These are phyloP conservation scores for Sindora glabra DNA, from an alignment of 306 rosid genomes.

Conservation along the genomic window DNA sequence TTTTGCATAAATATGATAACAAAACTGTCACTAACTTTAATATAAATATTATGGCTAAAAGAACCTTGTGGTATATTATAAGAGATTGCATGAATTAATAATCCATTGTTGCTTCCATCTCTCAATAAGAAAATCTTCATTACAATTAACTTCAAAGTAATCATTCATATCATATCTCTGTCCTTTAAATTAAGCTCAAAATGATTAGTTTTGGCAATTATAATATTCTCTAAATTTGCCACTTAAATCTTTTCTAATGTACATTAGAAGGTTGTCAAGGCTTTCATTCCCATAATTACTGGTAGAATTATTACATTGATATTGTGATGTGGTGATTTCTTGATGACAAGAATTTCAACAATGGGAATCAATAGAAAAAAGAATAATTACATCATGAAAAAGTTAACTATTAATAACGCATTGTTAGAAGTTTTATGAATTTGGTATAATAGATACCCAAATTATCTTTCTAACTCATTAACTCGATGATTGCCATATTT, in stretches of 20 bases:
- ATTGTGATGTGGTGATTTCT: constrained; percentile 36
- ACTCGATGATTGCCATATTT: no score
- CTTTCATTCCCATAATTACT: constrained; percentile 93
- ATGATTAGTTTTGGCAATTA: constrained; percentile 15
- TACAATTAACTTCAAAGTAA: constrained; percentile 49
- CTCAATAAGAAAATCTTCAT: constrained; percentile 58
- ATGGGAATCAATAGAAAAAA: neutral
- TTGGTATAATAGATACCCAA: no score
- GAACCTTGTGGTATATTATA: constrained; percentile 49
- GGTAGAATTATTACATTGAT: constrained; percentile 37
- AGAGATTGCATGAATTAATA: constrained; percentile 53
- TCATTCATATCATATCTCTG: constrained; percentile 53
- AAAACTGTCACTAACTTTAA: no score
- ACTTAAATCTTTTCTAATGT: constrained; percentile 34
- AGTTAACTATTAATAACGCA: neutral
- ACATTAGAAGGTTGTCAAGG: constrained; percentile 42
- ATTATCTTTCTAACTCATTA: no score
- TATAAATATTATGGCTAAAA: constrained; percentile 20
- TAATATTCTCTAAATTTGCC: constrained; percentile 31
- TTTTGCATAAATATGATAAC: no score
- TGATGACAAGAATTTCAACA: constrained; percentile 19
- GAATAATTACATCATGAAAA: neutral
- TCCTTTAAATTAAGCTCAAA: constrained; percentile 25
- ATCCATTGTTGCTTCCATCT: constrained; percentile 57
- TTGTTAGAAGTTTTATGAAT: no score